Base-by-base conservation (phyloP, 331 rosid species). In the Rosa hybrid region DNA sequence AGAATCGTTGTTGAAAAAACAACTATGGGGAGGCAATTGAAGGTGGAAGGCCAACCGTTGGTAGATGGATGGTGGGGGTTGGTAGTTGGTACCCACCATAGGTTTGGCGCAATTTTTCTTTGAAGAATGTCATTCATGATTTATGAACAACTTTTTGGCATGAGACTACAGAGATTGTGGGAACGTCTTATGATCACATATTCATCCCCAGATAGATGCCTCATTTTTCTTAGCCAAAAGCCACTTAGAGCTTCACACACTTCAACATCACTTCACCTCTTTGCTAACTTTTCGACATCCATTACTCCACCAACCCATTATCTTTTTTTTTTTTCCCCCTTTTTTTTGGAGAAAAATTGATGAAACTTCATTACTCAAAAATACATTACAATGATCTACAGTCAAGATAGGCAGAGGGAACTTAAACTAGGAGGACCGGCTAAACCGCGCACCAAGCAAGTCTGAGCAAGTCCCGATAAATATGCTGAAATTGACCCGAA, bases 251-350 rank as follows among this genome's bases (percentile, higher is more conserved):
- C 45, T 69, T 14, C 45, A 68, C 57, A 39, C 42, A 68, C 75
- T 71, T 30, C 51, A 44, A 79, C 46, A 20, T 46, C 57, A 5
- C 60, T 20, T 71, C 9, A 25, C 38, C 49, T 68, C 8, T 4
- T 53, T 0, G 69, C 76, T 30, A 17, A n/a, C 11, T 44, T 38
- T 70, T 13, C 56, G 12, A 11, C 74, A 21, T 14, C 74, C 54
- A 70, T 44, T 44, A 21, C 6, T 3, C 25, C 62, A 7, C 62
- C 25, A 12, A 56, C 30, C 16, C 69, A 60, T 60, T 10, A 23
- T 21, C 16, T 34, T 0, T 34, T 0, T 9, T 9, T 0, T 7
- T 6, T 2, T n/a, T 57, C n/a, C n/a, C 13, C 5, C 6, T 0
- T 9, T 9, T 0, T 7, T 6, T 2, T n/a, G n/a, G 18, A 53